A percentile compares a stretch with the other conserved stretches of the same genome.
phyloP scores from a whole-genome alignment of 2,329 filamentous ascomycete species.

The Ascochyta clinopodiicola region DNA sequence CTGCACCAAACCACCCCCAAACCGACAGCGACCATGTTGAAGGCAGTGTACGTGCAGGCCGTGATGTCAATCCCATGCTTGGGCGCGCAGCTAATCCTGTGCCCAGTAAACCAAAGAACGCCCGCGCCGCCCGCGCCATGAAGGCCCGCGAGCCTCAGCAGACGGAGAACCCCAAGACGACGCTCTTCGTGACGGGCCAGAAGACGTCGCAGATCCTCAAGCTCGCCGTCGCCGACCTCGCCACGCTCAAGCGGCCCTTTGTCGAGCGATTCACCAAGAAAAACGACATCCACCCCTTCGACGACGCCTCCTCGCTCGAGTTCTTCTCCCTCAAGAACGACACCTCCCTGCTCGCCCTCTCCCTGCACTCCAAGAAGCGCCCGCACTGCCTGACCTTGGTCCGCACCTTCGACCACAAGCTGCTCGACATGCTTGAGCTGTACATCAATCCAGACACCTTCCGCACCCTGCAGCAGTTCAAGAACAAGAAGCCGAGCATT shows the following conservation, averaged over 20 bases:
- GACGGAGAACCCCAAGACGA: slow-evolving; percentile 87
- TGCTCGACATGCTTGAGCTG: slow-evolving; percentile 94
- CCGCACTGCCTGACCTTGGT: slow-evolving; percentile 85
- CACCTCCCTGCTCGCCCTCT: slow-evolving; percentile 82
- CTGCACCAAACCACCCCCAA: slow-evolving; percentile 5
- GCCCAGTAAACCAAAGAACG: slow-evolving; percentile 72
- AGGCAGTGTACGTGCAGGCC: slow-evolving; percentile 34
- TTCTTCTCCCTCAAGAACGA: slow-evolving; percentile 99
- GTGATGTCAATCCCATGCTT: fast-evolving
- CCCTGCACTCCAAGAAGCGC: slow-evolving; percentile 89
- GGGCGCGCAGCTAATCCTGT: slow-evolving; percentile 2
- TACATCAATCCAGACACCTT: slow-evolving; percentile 78
- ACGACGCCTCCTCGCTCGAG: slow-evolving; percentile 84
- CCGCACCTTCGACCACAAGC: slow-evolving; percentile 82
- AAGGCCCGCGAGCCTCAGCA: slow-evolving; percentile 91
- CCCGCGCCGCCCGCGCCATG: slow-evolving; percentile 92
- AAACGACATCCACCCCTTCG: slow-evolving; percentile 93
- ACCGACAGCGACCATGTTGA: slow-evolving; percentile 36
- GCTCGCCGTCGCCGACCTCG: slow-evolving; percentile 83
- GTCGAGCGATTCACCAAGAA: slow-evolving; percentile 96
- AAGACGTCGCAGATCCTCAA: slow-evolving; percentile 83
- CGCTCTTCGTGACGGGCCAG: slow-evolving; percentile 87
- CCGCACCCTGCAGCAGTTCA: slow-evolving; percentile 75
- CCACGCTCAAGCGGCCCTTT: slow-evolving; percentile 82
- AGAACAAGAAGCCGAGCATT: slow-evolving; percentile 67